Evolutionary conservation across 106 monocot species (phyloP), one percentile per base, ranked within the genome.

Genomic region (Amphibolis antarctica): DNA sequence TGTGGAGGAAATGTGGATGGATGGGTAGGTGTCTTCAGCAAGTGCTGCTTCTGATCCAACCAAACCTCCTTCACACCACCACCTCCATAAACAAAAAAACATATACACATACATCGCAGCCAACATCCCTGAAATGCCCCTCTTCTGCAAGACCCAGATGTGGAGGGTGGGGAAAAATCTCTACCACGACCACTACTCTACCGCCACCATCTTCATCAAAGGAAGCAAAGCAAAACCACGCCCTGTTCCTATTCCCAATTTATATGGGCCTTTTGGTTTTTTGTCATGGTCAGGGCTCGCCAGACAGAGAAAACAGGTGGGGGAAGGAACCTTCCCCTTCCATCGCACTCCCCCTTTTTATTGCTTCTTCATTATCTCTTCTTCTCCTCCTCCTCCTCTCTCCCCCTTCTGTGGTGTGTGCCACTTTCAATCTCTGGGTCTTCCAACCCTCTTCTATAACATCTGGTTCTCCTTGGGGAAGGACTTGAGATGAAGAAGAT

Each of bases 201-300:
- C 65, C 17, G 27, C 26, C 65, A n/a, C 43, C 22, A 22, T 44
- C 53, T 53, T 21, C 67, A 54, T 24, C 55, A 55, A 43, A 11
- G 52, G 10, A 20, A 65, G 15, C 12, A 10, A 36, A 11, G 11
- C 42, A 22, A 19, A 51, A 28, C 20, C 51, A 29, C 28, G 30
- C 12, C 23, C 42, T 22, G 42, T 67, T 55, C 67, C 67, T 67
- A 15, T 67, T 67, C 67, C 53, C 36, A 53, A 44, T 67, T 67
- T 67, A 55, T 55, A 17, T 55, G 67, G 54, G 43, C 22, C 22
- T 42, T 55, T 43, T 42, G 36, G 44, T 50, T 50, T 66, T 66
- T 55, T 67, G 67, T 53, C 67, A 1, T 44, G 54, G 55, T 55
- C 67, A 67, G 53, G 15, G 15, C 45, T 23, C 9, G 47, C 45